Percentiles rank a stretch among this genome's conserved stretches.
Conservation (phyloP, 2,329 filamentous ascomycete genomes). For the Calonectria pseudoreteaudii region DNA sequence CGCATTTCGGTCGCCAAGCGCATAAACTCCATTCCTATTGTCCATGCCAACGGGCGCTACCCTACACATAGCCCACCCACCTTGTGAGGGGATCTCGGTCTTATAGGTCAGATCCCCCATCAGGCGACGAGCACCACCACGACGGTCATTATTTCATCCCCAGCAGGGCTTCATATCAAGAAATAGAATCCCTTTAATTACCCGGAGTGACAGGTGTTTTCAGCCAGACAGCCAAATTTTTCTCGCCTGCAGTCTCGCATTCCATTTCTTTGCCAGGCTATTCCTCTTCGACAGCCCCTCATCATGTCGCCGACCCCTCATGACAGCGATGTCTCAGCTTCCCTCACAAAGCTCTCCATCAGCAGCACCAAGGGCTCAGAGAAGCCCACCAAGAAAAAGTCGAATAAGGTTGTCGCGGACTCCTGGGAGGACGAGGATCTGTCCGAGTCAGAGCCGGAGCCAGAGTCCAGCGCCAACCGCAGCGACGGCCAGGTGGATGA, state of each 20-base stretch:
- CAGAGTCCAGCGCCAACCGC: conserved; percentile 44
- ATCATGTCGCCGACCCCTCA: conserved; percentile 37
- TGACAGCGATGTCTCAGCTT: conserved; percentile 43
- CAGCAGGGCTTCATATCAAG: neutral
- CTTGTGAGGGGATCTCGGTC: neutral
- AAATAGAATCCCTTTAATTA: neutral
- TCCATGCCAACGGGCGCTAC: neutral
- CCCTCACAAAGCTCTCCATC: conserved; percentile 49
- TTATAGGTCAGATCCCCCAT: conserved; percentile 1
- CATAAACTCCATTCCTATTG: neutral
- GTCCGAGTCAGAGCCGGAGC: conserved; percentile 55
- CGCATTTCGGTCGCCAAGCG: neutral
- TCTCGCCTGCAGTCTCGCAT: neutral
- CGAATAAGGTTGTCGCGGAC: conserved; percentile 49
- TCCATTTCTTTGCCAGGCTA: neutral
- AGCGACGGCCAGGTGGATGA: conserved; percentile 31
- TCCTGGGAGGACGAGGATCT: conserved; percentile 71
- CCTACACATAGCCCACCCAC: neutral
- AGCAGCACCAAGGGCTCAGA: conserved; percentile 33
- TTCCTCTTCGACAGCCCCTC: neutral
- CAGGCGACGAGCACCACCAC: conserved; percentile 3
- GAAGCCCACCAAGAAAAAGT: conserved; percentile 44
- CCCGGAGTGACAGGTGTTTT: neutral
- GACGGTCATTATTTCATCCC: neutral
- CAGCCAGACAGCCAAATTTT: neutral